Percentiles rank a stretch among this genome's conserved stretches.
Evolutionary conservation across 1,139 yeast species (phyloP).

Genomic region (Candida frijolesensis): DNA sequence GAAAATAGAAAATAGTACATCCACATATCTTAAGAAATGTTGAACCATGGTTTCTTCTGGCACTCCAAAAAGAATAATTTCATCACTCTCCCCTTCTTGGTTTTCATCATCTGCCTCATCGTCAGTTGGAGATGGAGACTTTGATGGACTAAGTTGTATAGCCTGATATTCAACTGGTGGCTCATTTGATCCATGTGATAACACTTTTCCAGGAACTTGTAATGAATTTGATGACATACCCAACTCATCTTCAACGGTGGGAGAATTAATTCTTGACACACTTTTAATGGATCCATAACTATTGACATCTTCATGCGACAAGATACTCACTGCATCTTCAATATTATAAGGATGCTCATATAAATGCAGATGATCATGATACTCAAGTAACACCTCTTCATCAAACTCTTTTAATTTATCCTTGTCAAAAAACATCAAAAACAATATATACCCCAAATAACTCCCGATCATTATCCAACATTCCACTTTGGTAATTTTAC

Average conservation of each 20-base stretch:
- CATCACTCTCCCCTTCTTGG: neutral
- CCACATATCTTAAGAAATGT: constrained; percentile 18
- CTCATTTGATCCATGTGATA: neutral
- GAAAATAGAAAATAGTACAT: constrained; percentile 22
- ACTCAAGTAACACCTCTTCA: constrained; percentile 15
- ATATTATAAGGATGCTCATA: constrained; percentile 24
- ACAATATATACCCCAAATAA: constrained; percentile 39
- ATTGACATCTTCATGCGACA: constrained; percentile 22
- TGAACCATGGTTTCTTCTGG: constrained; percentile 20
- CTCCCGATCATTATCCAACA: constrained; percentile 44
- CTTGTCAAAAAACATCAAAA: constrained; percentile 26
- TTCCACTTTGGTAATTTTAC: constrained; percentile 48
- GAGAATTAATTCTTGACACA: constrained; percentile 12
- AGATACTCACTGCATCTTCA: constrained; percentile 29
- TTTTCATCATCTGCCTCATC: neutral
- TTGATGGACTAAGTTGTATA: neutral
- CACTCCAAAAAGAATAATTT: constrained; percentile 3
- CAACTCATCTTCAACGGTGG: neutral
- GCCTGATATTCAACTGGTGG: neutral
- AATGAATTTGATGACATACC: constrained; percentile 1
- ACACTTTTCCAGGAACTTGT: neutral
- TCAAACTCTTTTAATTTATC: constrained; percentile 17
- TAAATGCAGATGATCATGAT: constrained; percentile 13
- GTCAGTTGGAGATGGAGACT: neutral
- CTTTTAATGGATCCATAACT: constrained; percentile 11